Evolutionary conservation across 1,139 yeast species (phyloP).

Genomic region (Spencermartinsiella ligniputridi): DNA sequence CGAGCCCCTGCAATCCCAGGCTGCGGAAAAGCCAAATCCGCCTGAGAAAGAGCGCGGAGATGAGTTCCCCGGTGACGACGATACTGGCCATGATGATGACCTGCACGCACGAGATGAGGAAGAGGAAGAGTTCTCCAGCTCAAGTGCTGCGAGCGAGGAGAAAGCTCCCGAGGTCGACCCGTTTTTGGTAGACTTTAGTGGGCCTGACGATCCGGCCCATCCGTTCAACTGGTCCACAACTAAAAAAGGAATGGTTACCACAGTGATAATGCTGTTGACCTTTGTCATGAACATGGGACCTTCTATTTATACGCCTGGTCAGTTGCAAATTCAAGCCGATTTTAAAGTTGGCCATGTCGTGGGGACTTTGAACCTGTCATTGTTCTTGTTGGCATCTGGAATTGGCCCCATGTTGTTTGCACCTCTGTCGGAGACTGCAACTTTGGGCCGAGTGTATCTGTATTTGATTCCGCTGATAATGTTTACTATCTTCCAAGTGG

Average conservation of each 20-base stretch:
- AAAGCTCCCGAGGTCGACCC: slow-evolving; percentile 1
- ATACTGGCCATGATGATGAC: too few species aligned
- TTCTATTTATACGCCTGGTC: slow-evolving; percentile 33
- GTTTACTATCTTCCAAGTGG: slow-evolving; percentile 54
- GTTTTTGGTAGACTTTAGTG: slow-evolving; percentile 39
- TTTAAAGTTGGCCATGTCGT: slow-evolving; percentile 17
- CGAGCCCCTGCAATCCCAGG: background rate
- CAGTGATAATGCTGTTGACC: slow-evolving; percentile 29
- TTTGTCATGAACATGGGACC: slow-evolving; percentile 35
- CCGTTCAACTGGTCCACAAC: slow-evolving; percentile 41
- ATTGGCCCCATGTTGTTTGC: slow-evolving; percentile 50
- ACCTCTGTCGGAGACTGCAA: slow-evolving; percentile 49
- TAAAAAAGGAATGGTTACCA: slow-evolving; percentile 29
- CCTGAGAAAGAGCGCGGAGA: too few species aligned
- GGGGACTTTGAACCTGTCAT: slow-evolving; percentile 49
- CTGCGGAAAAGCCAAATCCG: too few species aligned
- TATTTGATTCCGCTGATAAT: slow-evolving; percentile 54
- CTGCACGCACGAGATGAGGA: background rate
- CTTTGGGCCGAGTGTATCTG: slow-evolving; percentile 49
- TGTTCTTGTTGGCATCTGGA: slow-evolving; percentile 54
- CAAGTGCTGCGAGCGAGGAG: background rate
- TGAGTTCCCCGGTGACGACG: too few species aligned
- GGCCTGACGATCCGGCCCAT: slow-evolving; percentile 41
- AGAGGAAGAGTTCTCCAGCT: background rate
- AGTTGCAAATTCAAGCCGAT: slow-evolving; percentile 20